Evolutionary conservation across 2,329 filamentous ascomycete genomes (phyloP).

Genomic region (Dactylellina drechsleri): DNA sequence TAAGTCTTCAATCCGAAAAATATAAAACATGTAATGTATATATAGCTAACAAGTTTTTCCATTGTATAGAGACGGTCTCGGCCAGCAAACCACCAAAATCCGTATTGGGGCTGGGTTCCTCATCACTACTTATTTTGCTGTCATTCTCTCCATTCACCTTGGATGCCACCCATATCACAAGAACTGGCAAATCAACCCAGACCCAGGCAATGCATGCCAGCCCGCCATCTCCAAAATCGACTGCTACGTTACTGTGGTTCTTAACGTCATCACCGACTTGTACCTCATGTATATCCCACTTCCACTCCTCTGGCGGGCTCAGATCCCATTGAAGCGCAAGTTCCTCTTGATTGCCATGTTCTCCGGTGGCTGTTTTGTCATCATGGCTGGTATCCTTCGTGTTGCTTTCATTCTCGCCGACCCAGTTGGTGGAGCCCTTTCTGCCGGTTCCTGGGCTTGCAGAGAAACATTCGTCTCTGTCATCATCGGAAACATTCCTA

Average conservation of each 20-base stretch:
- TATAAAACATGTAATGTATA: background rate
- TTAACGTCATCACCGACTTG: constrained; percentile 69
- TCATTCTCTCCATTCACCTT: constrained; percentile 66
- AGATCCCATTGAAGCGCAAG: constrained; percentile 64
- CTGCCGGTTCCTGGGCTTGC: constrained; percentile 62
- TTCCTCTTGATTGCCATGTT: constrained; percentile 68
- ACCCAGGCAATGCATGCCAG: constrained; percentile 67
- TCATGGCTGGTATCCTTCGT: constrained; percentile 68
- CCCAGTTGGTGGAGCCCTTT: constrained; percentile 61
- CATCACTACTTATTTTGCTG: constrained; percentile 65
- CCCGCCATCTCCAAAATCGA: constrained; percentile 66
- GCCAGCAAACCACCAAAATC: constrained; percentile 64
- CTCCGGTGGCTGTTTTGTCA: constrained; percentile 68
- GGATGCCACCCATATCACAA: constrained; percentile 67
- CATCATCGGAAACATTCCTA: constrained; percentile 62
- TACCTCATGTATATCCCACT: constrained; percentile 71
- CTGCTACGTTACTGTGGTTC: constrained; percentile 66
- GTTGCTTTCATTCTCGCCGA: constrained; percentile 58
- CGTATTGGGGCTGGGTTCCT: constrained; percentile 67
- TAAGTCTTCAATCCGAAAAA: constrained; percentile 56
- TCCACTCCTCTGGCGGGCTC: constrained; percentile 67
- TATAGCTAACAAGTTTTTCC: constrained; percentile 2
- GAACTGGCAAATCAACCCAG: constrained; percentile 71
- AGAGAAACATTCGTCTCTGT: constrained; percentile 63
- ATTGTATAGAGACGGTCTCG: constrained; percentile 61